Percentiles rank a stretch among this genome's conserved stretches.
phyloP scores from a whole-genome alignment of 2,329 filamentous ascomycete species.

The Penicillium psychrosexuale region DNA sequence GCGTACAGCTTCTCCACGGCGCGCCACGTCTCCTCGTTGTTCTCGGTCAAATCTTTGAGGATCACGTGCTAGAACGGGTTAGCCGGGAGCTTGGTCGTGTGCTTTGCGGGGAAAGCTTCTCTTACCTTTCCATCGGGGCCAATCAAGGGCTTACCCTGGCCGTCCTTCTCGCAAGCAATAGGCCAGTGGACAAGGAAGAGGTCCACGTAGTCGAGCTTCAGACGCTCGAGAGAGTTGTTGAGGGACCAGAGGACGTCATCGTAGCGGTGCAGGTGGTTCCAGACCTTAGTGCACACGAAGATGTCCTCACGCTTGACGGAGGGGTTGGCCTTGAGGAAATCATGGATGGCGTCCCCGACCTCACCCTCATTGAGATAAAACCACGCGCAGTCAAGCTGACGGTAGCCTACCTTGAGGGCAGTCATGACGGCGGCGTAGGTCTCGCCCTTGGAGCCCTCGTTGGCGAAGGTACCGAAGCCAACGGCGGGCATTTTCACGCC shows the following conservation, averaged over 20 bases:
- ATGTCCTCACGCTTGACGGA: slow-evolving; percentile 50
- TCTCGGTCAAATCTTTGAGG: slow-evolving; percentile 63
- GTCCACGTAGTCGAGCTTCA: slow-evolving; percentile 69
- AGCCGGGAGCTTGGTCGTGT: slow-evolving; percentile 3
- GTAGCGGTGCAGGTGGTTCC: slow-evolving; percentile 52
- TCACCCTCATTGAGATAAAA: slow-evolving; percentile 55
- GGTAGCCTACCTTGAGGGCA: slow-evolving; percentile 52
- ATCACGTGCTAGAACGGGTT: slow-evolving; percentile 52
- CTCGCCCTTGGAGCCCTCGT: slow-evolving; percentile 60
- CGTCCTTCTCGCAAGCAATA: slow-evolving; percentile 51
- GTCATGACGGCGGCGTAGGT: slow-evolving; percentile 54
- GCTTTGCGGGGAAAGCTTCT: neutral
- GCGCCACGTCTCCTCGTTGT: slow-evolving; percentile 63
- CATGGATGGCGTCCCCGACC: slow-evolving; percentile 52
- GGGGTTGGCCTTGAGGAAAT: slow-evolving; percentile 52
- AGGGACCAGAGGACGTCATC: slow-evolving; percentile 53
- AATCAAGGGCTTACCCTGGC: slow-evolving; percentile 48
- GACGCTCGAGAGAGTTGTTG: slow-evolving; percentile 59
- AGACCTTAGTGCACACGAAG: slow-evolving; percentile 54
- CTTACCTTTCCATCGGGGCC: slow-evolving; percentile 52
- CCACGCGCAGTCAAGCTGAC: slow-evolving; percentile 57
- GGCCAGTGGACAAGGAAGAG: slow-evolving; percentile 61
- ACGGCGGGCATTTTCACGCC: slow-evolving; percentile 61
- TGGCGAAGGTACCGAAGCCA: slow-evolving; percentile 66
- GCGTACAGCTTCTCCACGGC: slow-evolving; percentile 60